Evolutionary conservation across 345 rosid genomes (phyloP), one percentile per base, ranked within the genome.

Genomic region (Erucastrum elatum): DNA sequence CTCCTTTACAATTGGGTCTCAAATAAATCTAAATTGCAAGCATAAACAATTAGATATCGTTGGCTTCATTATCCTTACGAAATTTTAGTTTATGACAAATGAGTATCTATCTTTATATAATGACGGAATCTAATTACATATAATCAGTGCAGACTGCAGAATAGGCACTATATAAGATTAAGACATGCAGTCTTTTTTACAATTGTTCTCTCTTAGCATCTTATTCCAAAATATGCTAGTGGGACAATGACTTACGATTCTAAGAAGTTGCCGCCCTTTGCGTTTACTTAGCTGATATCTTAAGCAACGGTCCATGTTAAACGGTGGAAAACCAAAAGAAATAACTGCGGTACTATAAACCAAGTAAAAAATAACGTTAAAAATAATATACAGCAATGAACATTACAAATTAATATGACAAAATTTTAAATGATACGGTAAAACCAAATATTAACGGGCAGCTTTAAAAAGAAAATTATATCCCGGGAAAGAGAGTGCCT

Each of bases 291-390:
- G 60, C 68, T 75, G 73, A 59, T 59, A 44, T 76, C 16, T 58
- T 58, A 68, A 76, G 74, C 78, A 75, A 75, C 78, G 78, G 58
- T 30, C 72, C 66, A 75, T 35, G 44, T 75, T 75, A 39, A 58
- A 21, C 8, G 17, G 30, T 51, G 10, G 12, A 70, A 39, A 70
- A 53, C n/a, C 11, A 4, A 31, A 69, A 56, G 9, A 17, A 70
- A 61, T 3, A 21, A 33, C 26, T 70, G 10, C 17, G 4, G 3
- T 60, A 11, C 8, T 1, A 29, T 26, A 25, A 58, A 56, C 62
- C 4, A 6, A 17, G 4, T 17, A 2, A 6, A 2, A 8, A 56
- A 56, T 21, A 17, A 49, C 2, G 17, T n/a, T 49, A 44, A 44
- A 9, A 41, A 21, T 21, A 21, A 21, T 21, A 21, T 21, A 21